Evolutionary conservation across 2,329 filamentous ascomycete genomes (phyloP).

Genomic region (Arthrocladium fulminans): DNA sequence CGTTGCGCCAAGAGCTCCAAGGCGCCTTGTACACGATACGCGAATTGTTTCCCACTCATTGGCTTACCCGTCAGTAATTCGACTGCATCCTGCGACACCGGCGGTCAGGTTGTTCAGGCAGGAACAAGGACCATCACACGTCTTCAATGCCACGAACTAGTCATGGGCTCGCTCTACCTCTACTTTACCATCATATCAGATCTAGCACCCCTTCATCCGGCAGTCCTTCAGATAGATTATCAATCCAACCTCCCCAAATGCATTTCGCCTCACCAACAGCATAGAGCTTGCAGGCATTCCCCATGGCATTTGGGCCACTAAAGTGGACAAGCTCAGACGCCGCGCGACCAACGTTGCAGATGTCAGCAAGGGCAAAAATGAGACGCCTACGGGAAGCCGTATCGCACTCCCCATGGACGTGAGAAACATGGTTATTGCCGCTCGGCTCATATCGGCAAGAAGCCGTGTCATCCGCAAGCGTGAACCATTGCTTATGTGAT

Average conservation of each 20-base stretch:
- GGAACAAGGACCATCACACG: conserved; percentile 83
- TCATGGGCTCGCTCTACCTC: no score
- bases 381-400: conserved; percentile 47
- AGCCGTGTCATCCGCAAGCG: conserved; percentile 42
- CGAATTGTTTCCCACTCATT: conserved; percentile 33
- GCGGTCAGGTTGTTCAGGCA: conserved; percentile 57
- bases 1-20: conserved; percentile 45
- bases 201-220: conserved; percentile 46
- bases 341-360: conserved; percentile 37
- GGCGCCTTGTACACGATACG: conserved; percentile 35
- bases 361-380: conserved; percentile 33
- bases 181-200: conserved; percentile 48
- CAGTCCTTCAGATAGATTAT: conserved; percentile 41
- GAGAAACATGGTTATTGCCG: conserved; percentile 36
- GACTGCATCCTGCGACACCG: conserved; percentile 47
- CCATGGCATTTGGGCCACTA: conserved; percentile 44
- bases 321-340: conserved; percentile 44
- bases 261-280: conserved; percentile 46
- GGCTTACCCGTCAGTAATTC: conserved; percentile 43
- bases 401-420: conserved; percentile 44
- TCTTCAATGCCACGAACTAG: conserved; percentile 75
- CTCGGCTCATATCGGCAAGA: conserved; percentile 39
- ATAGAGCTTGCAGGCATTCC: conserved; percentile 47
- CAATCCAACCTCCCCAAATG: conserved; percentile 38
- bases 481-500: conserved; percentile 45